Evolutionary conservation across 1,139 yeast genomes (phyloP), one percentile per base, ranked within the genome.

Genomic region (Sugiyamaella grinbergsii): DNA sequence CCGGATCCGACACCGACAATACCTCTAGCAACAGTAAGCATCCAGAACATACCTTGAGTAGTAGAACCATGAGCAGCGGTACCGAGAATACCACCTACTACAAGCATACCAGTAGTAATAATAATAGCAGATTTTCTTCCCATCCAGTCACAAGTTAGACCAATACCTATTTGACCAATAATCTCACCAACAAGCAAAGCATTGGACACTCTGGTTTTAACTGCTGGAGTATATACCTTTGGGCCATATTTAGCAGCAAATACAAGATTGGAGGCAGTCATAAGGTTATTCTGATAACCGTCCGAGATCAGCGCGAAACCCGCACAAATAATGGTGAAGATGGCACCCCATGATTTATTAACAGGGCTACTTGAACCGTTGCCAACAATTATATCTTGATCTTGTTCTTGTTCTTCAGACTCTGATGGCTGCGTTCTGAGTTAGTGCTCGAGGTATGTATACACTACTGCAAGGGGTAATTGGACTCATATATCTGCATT

Each of bases 1-100:
- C 91, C 91, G 55, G 84, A 78, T 53, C 91, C 91, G 55, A 82
- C 79, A 47, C 91, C 91, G 44, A 85, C 79, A 6, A 67, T 57
- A 58, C 89, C 89, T 66, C 90, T 73, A 52, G 79, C 71, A 28
- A 83, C 79, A 42, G 81, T 76, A 62, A 84, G 72, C 88, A 84
- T 82, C 90, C 90, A 84, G 62, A 85, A 81, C 83, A 81, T 77
- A 10, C 84, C 85, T 4, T 64, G 59, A 15, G 70, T 60, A 24
- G 82, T 68, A 11, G 52, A 57, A 28, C 85, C 86, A 57, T 79
- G 81, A 7, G 85, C 69, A 16, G 83, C 85, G 34, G 84, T 75
- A 57, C 81, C 80, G 59, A 80, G 54, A 42, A 78, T 70, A 15
- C 83, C 74, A 42, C 85, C 85, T 22, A 79, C 52, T 13, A 81